Conservation (phyloP, 208 protist genomes). For the Leishmania guyanensis region DNA sequence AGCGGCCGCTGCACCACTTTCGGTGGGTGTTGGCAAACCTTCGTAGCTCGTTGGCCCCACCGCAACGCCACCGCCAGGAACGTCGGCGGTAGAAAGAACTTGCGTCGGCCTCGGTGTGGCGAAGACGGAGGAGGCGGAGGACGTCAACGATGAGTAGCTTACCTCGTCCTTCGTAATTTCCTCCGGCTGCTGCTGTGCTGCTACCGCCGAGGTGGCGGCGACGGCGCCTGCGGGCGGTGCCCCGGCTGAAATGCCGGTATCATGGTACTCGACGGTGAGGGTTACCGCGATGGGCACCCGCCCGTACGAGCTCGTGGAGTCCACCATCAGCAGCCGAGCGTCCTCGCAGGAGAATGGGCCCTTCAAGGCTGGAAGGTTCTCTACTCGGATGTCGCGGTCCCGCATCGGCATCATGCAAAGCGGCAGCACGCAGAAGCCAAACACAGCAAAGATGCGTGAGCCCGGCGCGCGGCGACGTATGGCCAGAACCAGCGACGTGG, state of each 20-base stretch:
- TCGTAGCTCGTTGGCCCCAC: background rate
- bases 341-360: slow-evolving; percentile 89
- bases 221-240: slow-evolving; percentile 4
- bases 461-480: slow-evolving; percentile 62
- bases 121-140: slow-evolving; percentile 2
- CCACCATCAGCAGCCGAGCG: slow-evolving; percentile 82
- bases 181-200: slow-evolving; percentile 7
- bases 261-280: slow-evolving; percentile 77
- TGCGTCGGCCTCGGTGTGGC: slow-evolving; percentile 2
- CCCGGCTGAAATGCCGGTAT: slow-evolving; percentile 37
- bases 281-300: slow-evolving; percentile 75
- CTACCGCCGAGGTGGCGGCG: background rate
- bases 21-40: background rate
- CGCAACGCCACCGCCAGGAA: background rate
- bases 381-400: slow-evolving; percentile 78
- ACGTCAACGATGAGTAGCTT: slow-evolving; percentile 4
- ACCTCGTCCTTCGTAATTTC: slow-evolving; percentile 22
- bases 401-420: slow-evolving; percentile 90
- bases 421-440: slow-evolving; percentile 89
- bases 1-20: background rate
- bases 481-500: slow-evolving; percentile 84
- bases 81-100: slow-evolving; percentile 29
- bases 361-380: slow-evolving; percentile 79
- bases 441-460: slow-evolving; percentile 45
- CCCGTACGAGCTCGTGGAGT: slow-evolving; percentile 78